Evolutionary conservation across 805 yeast genomes (phyloP).

Genomic region (Spathaspora passalidarum): DNA sequence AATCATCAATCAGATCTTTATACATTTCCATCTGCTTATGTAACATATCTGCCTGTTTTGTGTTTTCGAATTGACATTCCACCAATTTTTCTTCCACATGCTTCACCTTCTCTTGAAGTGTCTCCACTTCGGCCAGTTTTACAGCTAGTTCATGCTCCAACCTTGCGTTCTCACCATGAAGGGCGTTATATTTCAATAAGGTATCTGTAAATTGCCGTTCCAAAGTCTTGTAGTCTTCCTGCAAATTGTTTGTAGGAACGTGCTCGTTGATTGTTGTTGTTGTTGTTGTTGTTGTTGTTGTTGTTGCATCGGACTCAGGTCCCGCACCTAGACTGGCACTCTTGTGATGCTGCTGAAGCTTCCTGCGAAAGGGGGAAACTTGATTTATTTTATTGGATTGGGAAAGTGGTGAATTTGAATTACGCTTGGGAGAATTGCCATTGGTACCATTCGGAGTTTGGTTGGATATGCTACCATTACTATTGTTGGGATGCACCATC

Average conservation of each 20-base stretch:
- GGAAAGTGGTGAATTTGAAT: background rate
- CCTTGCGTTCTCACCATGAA: constrained; percentile 25
- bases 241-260: background rate
- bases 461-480: background rate
- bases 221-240: constrained; percentile 5
- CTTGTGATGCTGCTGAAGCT: background rate
- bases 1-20: constrained; percentile 30
- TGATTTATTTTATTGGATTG: background rate
- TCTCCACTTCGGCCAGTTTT: constrained; percentile 22
- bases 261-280: background rate
- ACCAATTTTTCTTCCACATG: constrained; percentile 27
- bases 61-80: constrained; percentile 25
- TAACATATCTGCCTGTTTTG: constrained; percentile 24
- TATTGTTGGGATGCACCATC: background rate
- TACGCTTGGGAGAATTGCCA: background rate
- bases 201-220: constrained; percentile 30
- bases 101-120: constrained; percentile 22
- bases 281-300: background rate
- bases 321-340: background rate
- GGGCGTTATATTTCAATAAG: constrained; percentile 22
- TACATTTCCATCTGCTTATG: constrained; percentile 29
- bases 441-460: background rate
- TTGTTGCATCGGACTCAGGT: background rate
- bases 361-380: background rate
- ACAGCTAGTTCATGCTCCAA: constrained; percentile 28